Conservation (phyloP, 2,329 filamentous ascomycete species). For the Curvularia hawaiiensis region DNA sequence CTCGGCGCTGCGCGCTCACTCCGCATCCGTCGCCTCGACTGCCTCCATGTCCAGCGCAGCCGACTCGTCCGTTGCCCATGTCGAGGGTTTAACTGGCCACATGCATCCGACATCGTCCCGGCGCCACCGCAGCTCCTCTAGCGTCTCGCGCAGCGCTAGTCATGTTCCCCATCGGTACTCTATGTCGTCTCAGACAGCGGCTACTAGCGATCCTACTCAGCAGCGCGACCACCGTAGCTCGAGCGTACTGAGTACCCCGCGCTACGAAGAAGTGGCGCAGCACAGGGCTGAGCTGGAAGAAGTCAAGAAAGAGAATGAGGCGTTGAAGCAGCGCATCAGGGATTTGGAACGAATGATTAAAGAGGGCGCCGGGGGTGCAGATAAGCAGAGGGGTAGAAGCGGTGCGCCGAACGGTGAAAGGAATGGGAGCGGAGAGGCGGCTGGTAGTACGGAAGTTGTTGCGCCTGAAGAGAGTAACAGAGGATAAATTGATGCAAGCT, state of each 20-base stretch:
- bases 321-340: constrained; percentile 53
- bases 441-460: background rate
- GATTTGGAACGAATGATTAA: constrained; percentile 52
- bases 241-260: constrained; percentile 45
- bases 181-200: constrained; percentile 31
- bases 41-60: constrained; percentile 44
- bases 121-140: constrained; percentile 62
- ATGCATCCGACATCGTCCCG: constrained; percentile 60
- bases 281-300: constrained; percentile 55
- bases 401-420: constrained; percentile 25
- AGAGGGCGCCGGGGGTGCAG: constrained; percentile 20
- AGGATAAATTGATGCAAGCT: background rate
- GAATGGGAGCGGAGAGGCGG: constrained; percentile 9
- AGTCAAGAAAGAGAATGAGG: constrained; percentile 57
- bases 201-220: constrained; percentile 25
- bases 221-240: constrained; percentile 35
- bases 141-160: constrained; percentile 49
- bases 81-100: constrained; percentile 52
- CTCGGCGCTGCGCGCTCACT: constrained; percentile 75
- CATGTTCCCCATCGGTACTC: constrained; percentile 40
- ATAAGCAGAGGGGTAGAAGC: constrained; percentile 41
- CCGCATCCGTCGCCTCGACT: constrained; percentile 66
- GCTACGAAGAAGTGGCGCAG: constrained; percentile 52
- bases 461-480: background rate
- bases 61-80: constrained; percentile 53